Evolutionary conservation across 2,329 filamentous ascomycete genomes (phyloP).

Genomic region (Pseudocercospora eumusae): DNA sequence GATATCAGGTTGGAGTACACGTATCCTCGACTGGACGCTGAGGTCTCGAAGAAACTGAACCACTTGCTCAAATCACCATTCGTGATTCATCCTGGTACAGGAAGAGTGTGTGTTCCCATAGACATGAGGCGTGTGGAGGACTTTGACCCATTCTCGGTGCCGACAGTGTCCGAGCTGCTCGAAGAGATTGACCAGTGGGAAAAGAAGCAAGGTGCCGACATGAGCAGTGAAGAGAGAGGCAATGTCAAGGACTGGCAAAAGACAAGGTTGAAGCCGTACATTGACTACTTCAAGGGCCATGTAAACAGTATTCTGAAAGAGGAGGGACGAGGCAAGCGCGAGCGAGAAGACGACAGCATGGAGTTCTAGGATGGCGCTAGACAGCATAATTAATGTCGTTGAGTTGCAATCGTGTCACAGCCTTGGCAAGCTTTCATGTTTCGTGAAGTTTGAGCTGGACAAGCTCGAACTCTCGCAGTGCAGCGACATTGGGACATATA

Average conservation of each 20-base stretch:
- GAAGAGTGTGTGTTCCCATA: slow-evolving; percentile 93
- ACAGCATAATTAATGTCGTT: not conserved
- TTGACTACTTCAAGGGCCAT: slow-evolving; percentile 84
- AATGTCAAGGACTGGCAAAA: slow-evolving; percentile 88
- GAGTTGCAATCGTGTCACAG: not conserved
- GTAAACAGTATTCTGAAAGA: slow-evolving; percentile 78
- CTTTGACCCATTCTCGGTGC: slow-evolving; percentile 87
- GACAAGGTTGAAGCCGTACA: slow-evolving; percentile 88
- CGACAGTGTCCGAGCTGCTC: slow-evolving; percentile 80
- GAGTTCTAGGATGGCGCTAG: slow-evolving; percentile 57
- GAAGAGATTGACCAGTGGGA: slow-evolving; percentile 84
- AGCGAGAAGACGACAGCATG: slow-evolving; percentile 64
- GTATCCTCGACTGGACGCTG: slow-evolving; percentile 93
- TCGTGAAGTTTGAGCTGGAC: too few species aligned
- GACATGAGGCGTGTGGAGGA: slow-evolving; percentile 71
- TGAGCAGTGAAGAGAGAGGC: slow-evolving; percentile 48
- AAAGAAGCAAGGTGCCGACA: slow-evolving; percentile 48
- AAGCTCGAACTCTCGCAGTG: too few species aligned
- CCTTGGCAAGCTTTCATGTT: not conserved
- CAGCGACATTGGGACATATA: too few species aligned
- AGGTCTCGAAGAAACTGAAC: slow-evolving; percentile 96
- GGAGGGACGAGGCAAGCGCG: slow-evolving; percentile 55
- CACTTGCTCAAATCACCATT: slow-evolving; percentile 97
- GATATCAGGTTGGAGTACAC: slow-evolving; percentile 97
- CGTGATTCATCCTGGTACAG: slow-evolving; percentile 92